Evolutionary conservation across 768 basidiomycete species (phyloP).

Genomic region (Tricholomella constricta): DNA sequence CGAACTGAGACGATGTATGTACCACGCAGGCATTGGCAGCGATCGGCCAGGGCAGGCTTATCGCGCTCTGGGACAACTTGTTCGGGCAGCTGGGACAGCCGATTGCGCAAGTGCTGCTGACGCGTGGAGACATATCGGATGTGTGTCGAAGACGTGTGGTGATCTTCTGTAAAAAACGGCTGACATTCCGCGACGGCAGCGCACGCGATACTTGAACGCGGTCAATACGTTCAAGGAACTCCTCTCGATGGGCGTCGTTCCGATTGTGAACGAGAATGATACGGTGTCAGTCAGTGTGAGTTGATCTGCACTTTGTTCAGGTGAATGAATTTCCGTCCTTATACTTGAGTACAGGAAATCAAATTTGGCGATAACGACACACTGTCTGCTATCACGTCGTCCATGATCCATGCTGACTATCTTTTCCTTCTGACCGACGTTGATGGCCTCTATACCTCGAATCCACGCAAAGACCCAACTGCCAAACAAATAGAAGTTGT

Average conservation of each 20-base stretch:
- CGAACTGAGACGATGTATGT: slow-evolving; percentile 1
- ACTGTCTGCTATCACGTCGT: slow-evolving; percentile 93
- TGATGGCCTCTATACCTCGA: slow-evolving; percentile 92
- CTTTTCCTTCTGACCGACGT: slow-evolving; percentile 97
- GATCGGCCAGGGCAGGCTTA: slow-evolving; percentile 94
- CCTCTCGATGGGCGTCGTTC: slow-evolving; percentile 90
- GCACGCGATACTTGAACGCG: slow-evolving; percentile 94
- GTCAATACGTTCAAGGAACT: slow-evolving; percentile 94
- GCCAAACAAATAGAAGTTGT: slow-evolving; percentile 85
- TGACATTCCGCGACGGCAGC: slow-evolving; percentile 46
- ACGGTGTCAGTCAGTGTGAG: slow-evolving; percentile 95
- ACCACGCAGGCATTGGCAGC: slow-evolving; percentile 83
- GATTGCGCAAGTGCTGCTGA: slow-evolving; percentile 92
- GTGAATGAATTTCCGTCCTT: too few species aligned
- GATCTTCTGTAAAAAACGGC: slow-evolving; percentile 12
- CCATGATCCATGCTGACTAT: slow-evolving; percentile 98
- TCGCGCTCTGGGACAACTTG: slow-evolving; percentile 96
- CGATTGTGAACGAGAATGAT: slow-evolving; percentile 99
- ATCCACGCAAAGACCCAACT: slow-evolving; percentile 86
- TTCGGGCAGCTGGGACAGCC: slow-evolving; percentile 94
- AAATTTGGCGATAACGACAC: slow-evolving; percentile 99
- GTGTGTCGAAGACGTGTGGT: slow-evolving; percentile 46
- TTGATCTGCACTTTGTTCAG: slow-evolving; percentile 19
- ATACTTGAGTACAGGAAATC: slow-evolving; percentile 75
- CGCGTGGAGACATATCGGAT: slow-evolving; percentile 96